Evolutionary conservation across 495 filamentous ascomycete genomes (phyloP).

Genomic region (Neurospora sublineolata): DNA sequence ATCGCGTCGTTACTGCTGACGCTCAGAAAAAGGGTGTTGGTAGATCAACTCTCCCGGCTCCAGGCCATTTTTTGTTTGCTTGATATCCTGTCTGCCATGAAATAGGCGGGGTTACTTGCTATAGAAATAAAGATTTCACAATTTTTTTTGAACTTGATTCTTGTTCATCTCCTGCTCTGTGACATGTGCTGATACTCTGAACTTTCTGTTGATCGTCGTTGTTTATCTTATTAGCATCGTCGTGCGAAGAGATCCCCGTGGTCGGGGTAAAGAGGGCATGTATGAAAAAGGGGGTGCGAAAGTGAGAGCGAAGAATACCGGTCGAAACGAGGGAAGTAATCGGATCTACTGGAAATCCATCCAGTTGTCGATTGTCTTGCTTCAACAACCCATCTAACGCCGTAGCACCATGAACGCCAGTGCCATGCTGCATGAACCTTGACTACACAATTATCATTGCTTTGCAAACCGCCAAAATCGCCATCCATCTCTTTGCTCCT

Average conservation of each 20-base stretch:
- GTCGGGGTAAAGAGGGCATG: too few species aligned
- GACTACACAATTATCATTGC: background rate
- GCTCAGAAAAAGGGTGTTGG: background rate
- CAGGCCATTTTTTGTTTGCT: background rate
- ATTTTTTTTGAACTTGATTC: background rate
- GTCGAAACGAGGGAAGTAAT: background rate
- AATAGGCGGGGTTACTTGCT: background rate
- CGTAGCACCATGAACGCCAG: background rate
- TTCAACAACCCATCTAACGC: background rate
- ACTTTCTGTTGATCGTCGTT: background rate
- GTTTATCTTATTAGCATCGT: background rate
- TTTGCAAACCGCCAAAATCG: background rate
- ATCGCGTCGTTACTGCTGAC: background rate
- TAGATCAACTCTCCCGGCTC: background rate
- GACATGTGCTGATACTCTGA: background rate
- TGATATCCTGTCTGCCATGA: background rate
- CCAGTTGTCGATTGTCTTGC: background rate
- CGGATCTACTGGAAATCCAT: background rate
- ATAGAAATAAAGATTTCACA: background rate
- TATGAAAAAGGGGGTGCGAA: background rate
- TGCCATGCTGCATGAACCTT: conserved; percentile 2
- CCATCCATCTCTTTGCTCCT: background rate
- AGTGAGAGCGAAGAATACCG: background rate
- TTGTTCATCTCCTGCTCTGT: background rate
- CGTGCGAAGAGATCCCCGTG: background rate